Evolutionary conservation across 2,329 filamentous ascomycete species (phyloP).

Genomic region (Fusarium oxysporum): DNA sequence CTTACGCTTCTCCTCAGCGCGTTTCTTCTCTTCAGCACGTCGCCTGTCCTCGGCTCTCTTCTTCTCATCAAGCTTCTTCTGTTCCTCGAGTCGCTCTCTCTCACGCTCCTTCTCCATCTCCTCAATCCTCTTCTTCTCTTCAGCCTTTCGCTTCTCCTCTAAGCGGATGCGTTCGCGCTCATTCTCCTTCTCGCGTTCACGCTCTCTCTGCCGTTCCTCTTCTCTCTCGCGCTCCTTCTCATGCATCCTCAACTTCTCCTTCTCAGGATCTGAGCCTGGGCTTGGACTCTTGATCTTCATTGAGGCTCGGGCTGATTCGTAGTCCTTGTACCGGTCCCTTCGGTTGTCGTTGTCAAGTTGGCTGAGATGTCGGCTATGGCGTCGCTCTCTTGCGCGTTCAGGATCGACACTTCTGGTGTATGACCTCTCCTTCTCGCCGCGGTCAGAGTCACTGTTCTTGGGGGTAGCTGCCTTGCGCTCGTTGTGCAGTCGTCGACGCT

Average conservation of each 20-base stretch:
- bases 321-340: neutral
- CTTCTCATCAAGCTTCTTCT: conserved; percentile 4
- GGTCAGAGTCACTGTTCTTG: conserved; percentile 8
- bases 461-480: conserved; percentile 7
- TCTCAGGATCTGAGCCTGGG: conserved; percentile 2
- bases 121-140: conserved; percentile 9
- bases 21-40: conserved; percentile 4
- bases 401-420: conserved; percentile 3
- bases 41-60: conserved; percentile 8
- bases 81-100: conserved; percentile 1
- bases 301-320: conserved; percentile 3
- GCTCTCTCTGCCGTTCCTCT: conserved; percentile 11
- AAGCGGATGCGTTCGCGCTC: conserved; percentile 12
- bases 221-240: conserved; percentile 10
- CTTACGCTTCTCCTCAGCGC: conserved; percentile 9
- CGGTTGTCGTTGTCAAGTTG: conserved; percentile 14
- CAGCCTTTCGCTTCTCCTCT: conserved; percentile 16
- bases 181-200: conserved; percentile 24
- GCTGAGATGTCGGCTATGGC: conserved; percentile 10
- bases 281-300: conserved; percentile 3
- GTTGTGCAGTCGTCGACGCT: conserved; percentile 16
- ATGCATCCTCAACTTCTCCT: conserved; percentile 16
- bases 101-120: conserved; percentile 24
- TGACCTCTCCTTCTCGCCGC: conserved; percentile 3
- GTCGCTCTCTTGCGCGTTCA: conserved; percentile 14